These are phyloP conservation scores for Nicotiana noctiflora DNA, from an alignment of 257 asterid species.

Conservation along the genomic window DNA sequence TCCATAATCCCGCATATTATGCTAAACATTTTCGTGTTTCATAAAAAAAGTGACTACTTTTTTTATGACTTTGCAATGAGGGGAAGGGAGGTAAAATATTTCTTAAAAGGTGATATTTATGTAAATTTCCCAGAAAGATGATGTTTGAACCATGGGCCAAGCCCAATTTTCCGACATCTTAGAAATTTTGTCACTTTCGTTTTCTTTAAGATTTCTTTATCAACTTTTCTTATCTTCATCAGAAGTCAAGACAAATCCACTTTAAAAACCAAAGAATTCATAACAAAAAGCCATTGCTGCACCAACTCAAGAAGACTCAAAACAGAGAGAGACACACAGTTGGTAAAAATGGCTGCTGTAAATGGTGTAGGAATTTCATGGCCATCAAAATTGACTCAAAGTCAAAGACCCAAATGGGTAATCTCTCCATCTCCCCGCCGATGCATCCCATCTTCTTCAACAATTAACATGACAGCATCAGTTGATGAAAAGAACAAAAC, in stretches of 20 bases:
- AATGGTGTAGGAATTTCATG: slow-evolving; percentile 16
- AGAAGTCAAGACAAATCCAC: background rate
- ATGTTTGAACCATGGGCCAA: too few relatives aligned
- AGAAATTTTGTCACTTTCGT: background rate
- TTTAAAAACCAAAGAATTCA: background rate
- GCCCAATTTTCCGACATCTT: too few relatives aligned
- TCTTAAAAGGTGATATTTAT: too few relatives aligned
- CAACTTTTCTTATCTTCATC: slow-evolving; percentile 4
- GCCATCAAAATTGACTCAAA: slow-evolving; percentile 19
- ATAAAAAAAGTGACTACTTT: too few relatives aligned
- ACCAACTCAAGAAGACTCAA: background rate
- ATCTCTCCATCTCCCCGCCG: slow-evolving; percentile 7
- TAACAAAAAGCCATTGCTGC: background rate
- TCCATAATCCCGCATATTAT: too few relatives aligned
- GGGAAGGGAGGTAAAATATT: too few relatives aligned
- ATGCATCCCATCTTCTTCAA: slow-evolving; percentile 6
- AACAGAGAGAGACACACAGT: background rate
- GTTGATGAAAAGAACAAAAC: slow-evolving; percentile 71
- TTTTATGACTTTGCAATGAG: too few relatives aligned
- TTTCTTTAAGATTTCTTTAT: background rate
- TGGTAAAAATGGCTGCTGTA: slow-evolving; percentile 15
- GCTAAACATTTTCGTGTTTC: too few relatives aligned
- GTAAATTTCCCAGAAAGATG: too few relatives aligned
- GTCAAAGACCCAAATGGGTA: background rate
- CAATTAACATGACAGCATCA: slow-evolving; percentile 56